Evolutionary conservation across 805 yeast genomes (phyloP), one percentile per base, ranked within the genome.

Genomic region (Isabelozyma pseudorhagii): DNA sequence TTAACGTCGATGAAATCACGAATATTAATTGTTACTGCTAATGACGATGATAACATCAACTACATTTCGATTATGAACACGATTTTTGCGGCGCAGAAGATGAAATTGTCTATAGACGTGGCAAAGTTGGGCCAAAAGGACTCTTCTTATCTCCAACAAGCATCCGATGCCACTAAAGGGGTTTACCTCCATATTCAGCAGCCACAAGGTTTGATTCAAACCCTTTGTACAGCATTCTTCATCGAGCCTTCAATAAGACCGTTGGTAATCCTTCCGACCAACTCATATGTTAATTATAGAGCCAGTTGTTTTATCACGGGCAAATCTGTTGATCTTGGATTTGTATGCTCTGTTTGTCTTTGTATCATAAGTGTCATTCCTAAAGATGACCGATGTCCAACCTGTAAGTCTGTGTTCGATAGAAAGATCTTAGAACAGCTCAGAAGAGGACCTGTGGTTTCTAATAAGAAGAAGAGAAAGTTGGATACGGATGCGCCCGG

Each of bases 61-160:
- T 96, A 94, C 65, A 89, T 93, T 42, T 88, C 97, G 4, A 84
- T 90, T 42, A 94, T 94, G 98, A 94, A 94, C 67, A 80, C 94
- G 51, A 93, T 94, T 29, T 94, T 94, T 69, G 93, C 97, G 0
- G 97, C 98, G 0, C 97, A 94, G 57, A 93, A 92, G 66, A 80
- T 87, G 87, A 85, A 84, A 58, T 82, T 92, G 14, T 87, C 97
- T 2, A 83, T 94, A 18, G 98, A 94, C 66, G 92, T 92, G 10
- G 93, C 96, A 52, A 91, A 92, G 60, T 71, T 94, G 28, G 86
- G 86, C 0, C 56, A 61, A 8, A 52, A 54, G 28, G 82, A 82
- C 53, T 84, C 96, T 1, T 87, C 96, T 2, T 93, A 91, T 63
- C 71, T 94, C 52, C 98, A 94, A 63, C 99, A 94, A 63, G 97